phyloP scores from a whole-genome alignment of 1,284 basidiomycete species.

The Tilletia caries region DNA sequence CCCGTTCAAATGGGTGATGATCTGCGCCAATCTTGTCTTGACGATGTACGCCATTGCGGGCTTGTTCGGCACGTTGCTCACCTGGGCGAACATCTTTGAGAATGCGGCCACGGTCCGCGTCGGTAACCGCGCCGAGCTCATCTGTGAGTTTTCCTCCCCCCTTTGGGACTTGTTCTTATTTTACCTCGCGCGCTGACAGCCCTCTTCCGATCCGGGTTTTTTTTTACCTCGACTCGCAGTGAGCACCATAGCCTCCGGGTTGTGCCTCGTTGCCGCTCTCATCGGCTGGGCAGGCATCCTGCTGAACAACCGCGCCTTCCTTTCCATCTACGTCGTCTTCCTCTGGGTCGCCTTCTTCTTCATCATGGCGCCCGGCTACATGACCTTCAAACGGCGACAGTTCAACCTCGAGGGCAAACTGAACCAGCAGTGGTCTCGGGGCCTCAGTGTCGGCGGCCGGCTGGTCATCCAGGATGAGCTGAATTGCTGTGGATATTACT shows the following conservation, averaged over 20 bases:
- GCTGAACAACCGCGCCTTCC: conserved; percentile 70
- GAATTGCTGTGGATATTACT: conserved; percentile 68
- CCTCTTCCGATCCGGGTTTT: neutral
- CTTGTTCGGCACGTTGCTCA: conserved; percentile 63
- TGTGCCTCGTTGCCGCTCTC: conserved; percentile 65
- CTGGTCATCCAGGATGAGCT: conserved; percentile 66
- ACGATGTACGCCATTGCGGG: conserved; percentile 61
- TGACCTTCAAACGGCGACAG: conserved; percentile 65
- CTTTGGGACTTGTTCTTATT: no score
- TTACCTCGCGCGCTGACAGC: neutral
- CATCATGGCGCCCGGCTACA: conserved; percentile 67
- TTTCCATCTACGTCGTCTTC: conserved; percentile 68
- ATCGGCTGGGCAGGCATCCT: conserved; percentile 68
- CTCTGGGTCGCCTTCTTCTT: conserved; percentile 68
- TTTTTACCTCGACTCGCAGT: conserved; percentile 53
- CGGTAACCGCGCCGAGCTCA: conserved; percentile 64
- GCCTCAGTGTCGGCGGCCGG: conserved; percentile 61
- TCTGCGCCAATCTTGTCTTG: conserved; percentile 8
- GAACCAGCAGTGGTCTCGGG: conserved; percentile 66
- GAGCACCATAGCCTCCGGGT: conserved; percentile 63
- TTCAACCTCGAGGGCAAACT: conserved; percentile 73
- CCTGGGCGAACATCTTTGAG: conserved; percentile 66
- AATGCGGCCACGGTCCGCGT: conserved; percentile 65
- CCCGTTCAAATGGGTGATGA: conserved; percentile 15
- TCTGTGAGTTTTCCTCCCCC: conserved; percentile 54